Evolutionary conservation across 2,329 filamentous ascomycete genomes (phyloP).

Genomic region (Xylaria sp.): DNA sequence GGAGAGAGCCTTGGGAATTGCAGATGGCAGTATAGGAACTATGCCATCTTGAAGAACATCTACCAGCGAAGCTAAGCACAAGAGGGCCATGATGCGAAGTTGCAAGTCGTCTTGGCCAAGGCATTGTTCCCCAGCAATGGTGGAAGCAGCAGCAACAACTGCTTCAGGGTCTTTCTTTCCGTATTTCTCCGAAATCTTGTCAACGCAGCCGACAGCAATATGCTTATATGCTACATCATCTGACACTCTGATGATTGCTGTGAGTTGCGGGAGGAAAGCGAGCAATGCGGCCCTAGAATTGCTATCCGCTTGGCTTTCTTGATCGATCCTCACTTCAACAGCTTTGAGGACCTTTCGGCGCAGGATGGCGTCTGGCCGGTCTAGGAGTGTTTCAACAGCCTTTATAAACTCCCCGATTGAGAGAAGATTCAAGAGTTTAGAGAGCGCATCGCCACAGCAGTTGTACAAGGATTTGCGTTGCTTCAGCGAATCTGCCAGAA

Average conservation of each 20-base stretch:
- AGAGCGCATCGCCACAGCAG: conserved; percentile 75
- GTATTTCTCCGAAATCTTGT: conserved; percentile 93
- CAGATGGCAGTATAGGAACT: conserved; percentile 81
- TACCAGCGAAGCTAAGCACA: conserved; percentile 89
- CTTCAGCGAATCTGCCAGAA: conserved; percentile 73
- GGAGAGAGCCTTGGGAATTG: conserved; percentile 75
- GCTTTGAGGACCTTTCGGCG: conserved; percentile 83
- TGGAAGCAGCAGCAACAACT: conserved; percentile 78
- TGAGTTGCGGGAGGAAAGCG: conserved; percentile 81
- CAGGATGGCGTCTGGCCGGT: conserved; percentile 77
- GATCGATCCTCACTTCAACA: conserved; percentile 80
- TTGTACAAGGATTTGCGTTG: conserved; percentile 64
- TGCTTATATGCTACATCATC: conserved; percentile 80
- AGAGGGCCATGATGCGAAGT: conserved; percentile 82
- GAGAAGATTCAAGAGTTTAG: conserved; percentile 82
- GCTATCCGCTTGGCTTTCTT: conserved; percentile 75
- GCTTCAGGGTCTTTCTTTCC: conserved; percentile 88
- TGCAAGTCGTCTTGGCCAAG: conserved; percentile 78
- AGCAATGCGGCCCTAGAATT: conserved; percentile 76
- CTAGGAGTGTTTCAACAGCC: conserved; percentile 83
- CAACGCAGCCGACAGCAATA: conserved; percentile 87
- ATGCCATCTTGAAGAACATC: conserved; percentile 89
- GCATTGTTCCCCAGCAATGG: conserved; percentile 79
- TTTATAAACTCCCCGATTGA: conserved; percentile 91
- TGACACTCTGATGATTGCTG: conserved; percentile 77